Evolutionary conservation across 176 grass and related monocot species (phyloP).

Genomic region (Musa acuminata): DNA sequence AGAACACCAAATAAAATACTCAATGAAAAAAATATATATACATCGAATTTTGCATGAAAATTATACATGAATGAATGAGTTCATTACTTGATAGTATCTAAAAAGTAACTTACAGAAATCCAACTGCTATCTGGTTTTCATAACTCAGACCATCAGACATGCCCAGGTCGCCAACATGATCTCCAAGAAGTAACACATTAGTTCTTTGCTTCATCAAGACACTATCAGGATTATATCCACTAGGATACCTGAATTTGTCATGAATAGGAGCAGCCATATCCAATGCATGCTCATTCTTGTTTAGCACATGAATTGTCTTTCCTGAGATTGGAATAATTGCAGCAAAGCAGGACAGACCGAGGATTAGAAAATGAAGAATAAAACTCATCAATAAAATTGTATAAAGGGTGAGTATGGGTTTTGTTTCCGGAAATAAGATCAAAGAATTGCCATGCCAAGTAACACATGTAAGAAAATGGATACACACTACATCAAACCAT

Average conservation of each 20-base stretch:
- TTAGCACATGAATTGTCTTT: constrained; percentile 94
- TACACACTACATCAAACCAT: too few relatives aligned
- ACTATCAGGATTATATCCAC: constrained; percentile 41
- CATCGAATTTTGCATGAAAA: too few relatives aligned
- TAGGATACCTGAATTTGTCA: constrained; percentile 39
- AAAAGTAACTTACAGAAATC: constrained; percentile 65
- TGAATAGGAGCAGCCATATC: constrained; percentile 79
- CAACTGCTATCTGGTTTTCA: constrained; percentile 82
- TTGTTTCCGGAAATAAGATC: too few relatives aligned
- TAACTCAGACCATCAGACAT: constrained; percentile 97
- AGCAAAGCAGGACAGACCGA: background rate
- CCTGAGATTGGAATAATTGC: constrained; percentile 37
- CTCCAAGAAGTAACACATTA: constrained; percentile 79
- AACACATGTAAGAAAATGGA: too few relatives aligned
- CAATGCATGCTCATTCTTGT: constrained; percentile 98
- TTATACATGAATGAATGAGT: too few relatives aligned
- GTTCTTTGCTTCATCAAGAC: constrained; percentile 60
- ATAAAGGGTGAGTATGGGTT: background rate
- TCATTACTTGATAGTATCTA: background rate
- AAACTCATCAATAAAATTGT: background rate
- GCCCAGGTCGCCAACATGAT: constrained; percentile 80
- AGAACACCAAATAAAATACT: too few relatives aligned
- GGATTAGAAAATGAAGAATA: constrained; percentile 11
- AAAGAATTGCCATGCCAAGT: too few relatives aligned
- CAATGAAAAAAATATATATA: too few relatives aligned